Conservation (phyloP, 2,329 filamentous ascomycete genomes). For the Daldinia eschscholtzii region DNA sequence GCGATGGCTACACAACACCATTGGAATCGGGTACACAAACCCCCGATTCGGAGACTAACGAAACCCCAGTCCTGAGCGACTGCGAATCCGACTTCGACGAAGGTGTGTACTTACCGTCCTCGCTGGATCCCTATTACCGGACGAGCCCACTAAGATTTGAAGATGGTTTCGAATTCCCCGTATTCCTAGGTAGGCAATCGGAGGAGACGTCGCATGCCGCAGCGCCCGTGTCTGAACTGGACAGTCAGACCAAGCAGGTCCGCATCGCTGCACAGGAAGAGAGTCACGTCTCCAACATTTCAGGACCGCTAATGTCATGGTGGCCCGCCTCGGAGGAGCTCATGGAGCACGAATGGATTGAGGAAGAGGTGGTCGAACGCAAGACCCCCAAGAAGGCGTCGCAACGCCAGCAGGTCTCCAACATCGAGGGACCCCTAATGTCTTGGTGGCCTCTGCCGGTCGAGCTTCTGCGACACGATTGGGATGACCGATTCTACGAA, state of each 20-base stretch:
- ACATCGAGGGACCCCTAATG: slow-evolving; percentile 46
- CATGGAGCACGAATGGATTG: slow-evolving; percentile 45
- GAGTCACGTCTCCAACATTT: slow-evolving; percentile 36
- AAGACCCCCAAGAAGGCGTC: slow-evolving; percentile 19
- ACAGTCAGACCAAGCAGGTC: slow-evolving; percentile 20
- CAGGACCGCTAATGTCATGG: slow-evolving; percentile 50
- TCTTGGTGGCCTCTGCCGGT: slow-evolving; percentile 47
- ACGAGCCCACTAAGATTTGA: slow-evolving; percentile 44
- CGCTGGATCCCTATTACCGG: slow-evolving; percentile 25
- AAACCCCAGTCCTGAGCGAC: slow-evolving; percentile 48
- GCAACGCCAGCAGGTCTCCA: slow-evolving; percentile 36
- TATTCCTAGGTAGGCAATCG: slow-evolving; percentile 50
- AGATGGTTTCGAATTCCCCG: slow-evolving; percentile 49
- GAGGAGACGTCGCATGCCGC: slow-evolving; percentile 34
- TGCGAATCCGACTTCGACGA: slow-evolving; percentile 47
- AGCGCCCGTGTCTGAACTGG: slow-evolving; percentile 1
- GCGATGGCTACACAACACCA: slow-evolving; percentile 38
- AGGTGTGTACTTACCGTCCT: slow-evolving; percentile 39
- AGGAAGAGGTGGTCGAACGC: slow-evolving; percentile 32
- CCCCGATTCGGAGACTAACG: slow-evolving; percentile 37
- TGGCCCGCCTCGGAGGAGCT: slow-evolving; percentile 47
- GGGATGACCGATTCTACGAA: slow-evolving; percentile 52
- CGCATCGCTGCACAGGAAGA: slow-evolving; percentile 25
- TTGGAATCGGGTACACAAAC: slow-evolving; percentile 39
- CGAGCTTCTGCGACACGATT: slow-evolving; percentile 43